phyloP scores from a whole-genome alignment of 1,284 basidiomycete species.

The Coriolopsis trogii region DNA sequence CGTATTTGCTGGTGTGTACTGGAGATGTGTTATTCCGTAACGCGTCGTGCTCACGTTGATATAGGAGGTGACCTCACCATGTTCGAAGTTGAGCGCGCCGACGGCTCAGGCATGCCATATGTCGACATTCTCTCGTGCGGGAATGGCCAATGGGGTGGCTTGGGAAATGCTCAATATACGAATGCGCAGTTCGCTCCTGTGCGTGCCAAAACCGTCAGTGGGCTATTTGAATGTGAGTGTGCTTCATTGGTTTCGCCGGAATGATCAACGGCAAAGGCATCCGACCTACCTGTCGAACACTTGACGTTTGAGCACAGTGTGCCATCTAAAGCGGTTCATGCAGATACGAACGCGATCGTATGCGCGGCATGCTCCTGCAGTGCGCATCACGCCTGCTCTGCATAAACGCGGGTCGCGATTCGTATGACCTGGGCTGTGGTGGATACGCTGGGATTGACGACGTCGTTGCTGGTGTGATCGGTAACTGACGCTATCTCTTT shows the following conservation, averaged over 20 bases:
- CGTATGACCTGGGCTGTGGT: too few species aligned
- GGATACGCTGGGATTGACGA: too few species aligned
- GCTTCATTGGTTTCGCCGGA: too few species aligned
- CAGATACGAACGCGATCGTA: too few species aligned
- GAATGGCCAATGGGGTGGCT: slow-evolving; percentile 83
- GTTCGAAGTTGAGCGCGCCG: slow-evolving; percentile 73
- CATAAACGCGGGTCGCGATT: too few species aligned
- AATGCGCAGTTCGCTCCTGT: slow-evolving; percentile 75
- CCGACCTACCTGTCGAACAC: too few species aligned
- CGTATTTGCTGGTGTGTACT: slow-evolving; percentile 62
- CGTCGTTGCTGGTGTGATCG: not conserved
- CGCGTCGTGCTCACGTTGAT: not conserved
- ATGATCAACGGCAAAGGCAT: too few species aligned
- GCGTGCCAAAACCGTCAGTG: slow-evolving; percentile 82
- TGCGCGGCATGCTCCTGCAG: too few species aligned
- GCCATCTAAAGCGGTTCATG: too few species aligned
- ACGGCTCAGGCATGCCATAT: slow-evolving; percentile 42
- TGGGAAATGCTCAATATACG: slow-evolving; percentile 83
- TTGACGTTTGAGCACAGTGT: too few species aligned
- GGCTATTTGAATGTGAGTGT: slow-evolving; percentile 78
- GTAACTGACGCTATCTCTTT: not conserved
- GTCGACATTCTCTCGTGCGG: slow-evolving; percentile 84
- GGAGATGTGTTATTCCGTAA: not conserved
- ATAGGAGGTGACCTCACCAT: slow-evolving; percentile 80
- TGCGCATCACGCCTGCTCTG: too few species aligned